Conservation (phyloP, 2,329 filamentous ascomycete genomes). For the Epicoccum nigrum region DNA sequence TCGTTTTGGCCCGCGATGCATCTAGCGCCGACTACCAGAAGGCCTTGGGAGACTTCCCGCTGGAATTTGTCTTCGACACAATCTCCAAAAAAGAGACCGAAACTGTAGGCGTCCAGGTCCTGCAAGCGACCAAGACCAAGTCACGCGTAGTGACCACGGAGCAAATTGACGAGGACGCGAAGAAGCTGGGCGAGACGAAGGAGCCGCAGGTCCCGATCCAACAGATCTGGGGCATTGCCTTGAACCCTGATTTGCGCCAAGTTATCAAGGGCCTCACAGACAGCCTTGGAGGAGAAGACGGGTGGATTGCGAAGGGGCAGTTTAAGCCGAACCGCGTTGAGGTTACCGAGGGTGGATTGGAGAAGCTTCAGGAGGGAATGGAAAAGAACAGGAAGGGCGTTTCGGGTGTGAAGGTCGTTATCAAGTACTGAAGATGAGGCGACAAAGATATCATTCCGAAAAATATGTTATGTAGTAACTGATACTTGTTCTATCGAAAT, state of each 20-base stretch:
- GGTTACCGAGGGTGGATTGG: slow-evolving; percentile 8
- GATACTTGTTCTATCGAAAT: too few relatives aligned
- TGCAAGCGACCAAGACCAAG: slow-evolving; percentile 8
- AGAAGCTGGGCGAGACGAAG: slow-evolving; percentile 5
- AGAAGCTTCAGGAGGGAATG: slow-evolving; percentile 16
- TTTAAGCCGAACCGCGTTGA: slow-evolving; percentile 17
- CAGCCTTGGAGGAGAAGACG: slow-evolving; percentile 15
- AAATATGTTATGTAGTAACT: too few relatives aligned
- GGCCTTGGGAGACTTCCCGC: slow-evolving; percentile 1
- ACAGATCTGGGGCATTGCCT: slow-evolving; percentile 11
- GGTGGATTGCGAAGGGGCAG: slow-evolving; percentile 11
- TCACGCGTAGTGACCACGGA: not conserved
- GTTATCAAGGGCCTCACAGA: slow-evolving; percentile 11
- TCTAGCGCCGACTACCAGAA: slow-evolving; percentile 8
- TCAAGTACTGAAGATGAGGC: slow-evolving; percentile 3
- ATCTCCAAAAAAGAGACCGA: slow-evolving; percentile 10
- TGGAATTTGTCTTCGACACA: slow-evolving; percentile 18
- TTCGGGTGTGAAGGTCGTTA: slow-evolving; percentile 18
- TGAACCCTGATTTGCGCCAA: slow-evolving; percentile 6
- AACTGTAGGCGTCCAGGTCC: slow-evolving; percentile 6
- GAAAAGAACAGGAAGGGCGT: slow-evolving; percentile 18
- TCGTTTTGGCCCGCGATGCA: slow-evolving; percentile 10
- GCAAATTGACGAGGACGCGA: slow-evolving; percentile 1
- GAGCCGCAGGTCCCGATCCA: slow-evolving; percentile 9
- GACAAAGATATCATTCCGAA: too few relatives aligned